Evolutionary conservation across 345 rosid genomes (phyloP).

Genomic region (Crucihimalaya himalaica): DNA sequence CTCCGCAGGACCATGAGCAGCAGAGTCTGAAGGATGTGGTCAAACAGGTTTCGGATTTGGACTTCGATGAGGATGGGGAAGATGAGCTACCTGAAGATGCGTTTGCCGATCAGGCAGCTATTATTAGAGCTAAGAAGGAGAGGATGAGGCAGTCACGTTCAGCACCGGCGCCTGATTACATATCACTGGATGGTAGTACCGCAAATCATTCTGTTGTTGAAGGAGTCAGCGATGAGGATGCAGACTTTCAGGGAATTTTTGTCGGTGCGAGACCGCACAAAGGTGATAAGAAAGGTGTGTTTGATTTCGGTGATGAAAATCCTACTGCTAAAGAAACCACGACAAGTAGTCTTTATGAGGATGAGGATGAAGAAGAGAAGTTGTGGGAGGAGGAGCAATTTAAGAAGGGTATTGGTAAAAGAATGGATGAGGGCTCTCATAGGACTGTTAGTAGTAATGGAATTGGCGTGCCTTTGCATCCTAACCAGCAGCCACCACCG

Average conservation of each 20-base stretch:
- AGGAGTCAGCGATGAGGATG: slow-evolving; percentile 83
- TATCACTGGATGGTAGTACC: slow-evolving; percentile 64
- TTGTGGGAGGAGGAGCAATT: slow-evolving; percentile 94
- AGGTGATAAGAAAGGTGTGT: slow-evolving; percentile 60
- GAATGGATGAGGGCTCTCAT: slow-evolving; percentile 65
- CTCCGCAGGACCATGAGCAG: slow-evolving; percentile 44
- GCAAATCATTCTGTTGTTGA: slow-evolving; percentile 48
- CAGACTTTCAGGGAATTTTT: slow-evolving; percentile 62
- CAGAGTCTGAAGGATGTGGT: slow-evolving; percentile 41
- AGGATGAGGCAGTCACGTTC: slow-evolving; percentile 57
- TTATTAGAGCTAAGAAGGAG: slow-evolving; percentile 75
- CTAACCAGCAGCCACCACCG: slow-evolving; percentile 25
- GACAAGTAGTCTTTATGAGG: slow-evolving; percentile 36
- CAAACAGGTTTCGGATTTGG: slow-evolving; percentile 39
- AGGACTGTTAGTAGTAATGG: slow-evolving; percentile 43
- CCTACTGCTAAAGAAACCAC: slow-evolving; percentile 32
- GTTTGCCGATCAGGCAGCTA: slow-evolving; percentile 55
- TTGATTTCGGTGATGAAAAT: slow-evolving; percentile 59
- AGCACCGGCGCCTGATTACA: slow-evolving; percentile 69
- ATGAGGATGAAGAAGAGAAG: slow-evolving; percentile 83
- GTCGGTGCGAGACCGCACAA: slow-evolving; percentile 48
- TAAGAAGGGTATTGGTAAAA: slow-evolving; percentile 85
- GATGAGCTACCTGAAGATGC: slow-evolving; percentile 39
- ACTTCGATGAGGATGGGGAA: slow-evolving; percentile 43
- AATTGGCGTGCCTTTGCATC: slow-evolving; percentile 36